phyloP scores from a whole-genome alignment of 1,284 basidiomycete species.

The Ceratobasidium papillatum region DNA sequence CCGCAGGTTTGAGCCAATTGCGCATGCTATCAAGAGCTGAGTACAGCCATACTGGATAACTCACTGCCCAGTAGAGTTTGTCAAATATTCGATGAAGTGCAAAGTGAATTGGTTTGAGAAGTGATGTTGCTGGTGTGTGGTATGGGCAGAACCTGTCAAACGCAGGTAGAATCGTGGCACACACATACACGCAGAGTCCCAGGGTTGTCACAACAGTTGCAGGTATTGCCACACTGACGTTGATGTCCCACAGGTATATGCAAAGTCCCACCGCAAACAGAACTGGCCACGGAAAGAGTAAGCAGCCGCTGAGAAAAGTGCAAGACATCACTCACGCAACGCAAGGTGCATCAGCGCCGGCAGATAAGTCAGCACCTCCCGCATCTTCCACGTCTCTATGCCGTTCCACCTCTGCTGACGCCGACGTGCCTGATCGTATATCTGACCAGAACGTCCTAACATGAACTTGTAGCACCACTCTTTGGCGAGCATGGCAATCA shows the following conservation, averaged over 20 bases:
- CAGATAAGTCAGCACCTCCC: background rate
- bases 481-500: constrained; percentile 14
- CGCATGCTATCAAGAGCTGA: too few species aligned
- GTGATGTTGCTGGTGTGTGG: background rate
- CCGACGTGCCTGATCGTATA: background rate
- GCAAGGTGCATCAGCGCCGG: constrained; percentile 3
- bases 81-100: background rate
- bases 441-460: background rate
- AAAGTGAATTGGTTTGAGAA: background rate
- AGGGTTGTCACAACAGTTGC: background rate
- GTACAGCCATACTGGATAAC: too few species aligned
- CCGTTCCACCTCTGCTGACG: constrained; percentile 15
- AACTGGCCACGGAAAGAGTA: background rate
- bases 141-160: constrained; percentile 15
- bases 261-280: constrained; percentile 2
- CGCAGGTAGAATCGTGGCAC: background rate
- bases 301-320: background rate
- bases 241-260: background rate
- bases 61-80: too few species aligned
- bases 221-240: background rate
- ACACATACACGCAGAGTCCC: background rate
- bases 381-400: constrained; percentile 2
- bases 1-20: background rate
- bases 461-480: constrained; percentile 28
- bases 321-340: background rate